A percentile compares a stretch with the other conserved stretches of the same genome.
Conservation (phyloP, 805 yeast species). For the Ogataea ganodermae region DNA sequence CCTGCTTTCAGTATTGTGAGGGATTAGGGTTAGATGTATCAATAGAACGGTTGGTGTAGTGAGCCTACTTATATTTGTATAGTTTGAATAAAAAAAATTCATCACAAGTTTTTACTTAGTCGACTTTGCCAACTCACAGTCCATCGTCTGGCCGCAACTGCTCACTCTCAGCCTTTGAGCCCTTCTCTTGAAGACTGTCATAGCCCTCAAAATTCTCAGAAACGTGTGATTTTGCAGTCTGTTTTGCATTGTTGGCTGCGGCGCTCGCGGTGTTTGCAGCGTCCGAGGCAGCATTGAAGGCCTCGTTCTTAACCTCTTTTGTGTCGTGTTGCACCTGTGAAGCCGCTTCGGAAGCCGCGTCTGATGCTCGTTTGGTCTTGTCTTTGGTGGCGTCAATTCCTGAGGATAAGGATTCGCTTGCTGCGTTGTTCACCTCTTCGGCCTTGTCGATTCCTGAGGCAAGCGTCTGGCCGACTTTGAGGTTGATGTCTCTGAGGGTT, state of each 20-base stretch:
- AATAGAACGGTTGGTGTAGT: too few species aligned
- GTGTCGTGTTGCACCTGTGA: conserved; percentile 12
- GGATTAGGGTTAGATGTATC: conserved; percentile 13
- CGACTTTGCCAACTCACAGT: too few species aligned
- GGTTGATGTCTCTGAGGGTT: conserved; percentile 20
- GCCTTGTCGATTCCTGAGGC: conserved; percentile 45
- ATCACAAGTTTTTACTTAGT: too few species aligned
- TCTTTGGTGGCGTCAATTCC: conserved; percentile 34
- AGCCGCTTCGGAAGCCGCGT: conserved; percentile 9
- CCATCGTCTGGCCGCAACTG: conserved; percentile 51
- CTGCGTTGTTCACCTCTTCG: conserved; percentile 28
- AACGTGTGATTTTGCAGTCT: conserved; percentile 2
- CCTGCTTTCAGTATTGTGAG: conserved; percentile 22
- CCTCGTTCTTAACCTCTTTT: background rate
- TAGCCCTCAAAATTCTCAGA: conserved; percentile 33
- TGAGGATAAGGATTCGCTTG: conserved; percentile 36
- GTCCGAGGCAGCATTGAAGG: background rate
- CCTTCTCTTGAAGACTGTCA: conserved; percentile 44
- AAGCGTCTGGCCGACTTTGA: conserved; percentile 42
- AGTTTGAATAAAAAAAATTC: background rate
- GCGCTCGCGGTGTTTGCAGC: background rate
- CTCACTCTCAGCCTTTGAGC: conserved; percentile 42
- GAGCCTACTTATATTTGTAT: too few species aligned
- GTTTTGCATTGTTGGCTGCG: background rate
- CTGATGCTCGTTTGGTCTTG: background rate